Evolutionary conservation across 116 monocot species (phyloP).

Genomic region (Phalaenopsis hybrid): DNA sequence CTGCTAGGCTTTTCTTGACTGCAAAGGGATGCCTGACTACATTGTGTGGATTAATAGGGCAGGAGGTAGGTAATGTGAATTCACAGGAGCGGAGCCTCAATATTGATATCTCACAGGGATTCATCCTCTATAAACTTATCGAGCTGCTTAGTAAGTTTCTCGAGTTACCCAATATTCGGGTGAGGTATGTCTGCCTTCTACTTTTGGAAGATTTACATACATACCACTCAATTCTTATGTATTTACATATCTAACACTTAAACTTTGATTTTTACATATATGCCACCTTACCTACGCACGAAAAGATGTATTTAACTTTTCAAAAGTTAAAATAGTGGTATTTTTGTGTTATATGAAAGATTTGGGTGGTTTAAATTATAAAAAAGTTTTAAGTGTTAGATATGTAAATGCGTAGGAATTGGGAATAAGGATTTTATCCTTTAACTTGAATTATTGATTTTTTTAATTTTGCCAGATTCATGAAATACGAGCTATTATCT

Average conservation of each 20-base stretch:
- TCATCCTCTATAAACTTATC: slow-evolving; percentile 92
- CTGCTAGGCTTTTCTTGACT: slow-evolving; percentile 77
- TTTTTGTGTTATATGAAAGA: no score
- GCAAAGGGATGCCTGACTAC: slow-evolving; percentile 68
- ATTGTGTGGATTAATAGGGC: slow-evolving; percentile 64
- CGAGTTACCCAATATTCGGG: slow-evolving; percentile 81
- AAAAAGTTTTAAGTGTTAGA: no score
- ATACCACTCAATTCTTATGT: no score
- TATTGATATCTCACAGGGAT: slow-evolving; percentile 97
- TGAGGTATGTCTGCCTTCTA: slow-evolving; percentile 41
- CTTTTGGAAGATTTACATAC: neutral
- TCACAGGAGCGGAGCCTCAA: slow-evolving; percentile 85
- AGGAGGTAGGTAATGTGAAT: slow-evolving; percentile 71
- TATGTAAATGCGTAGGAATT: no score
- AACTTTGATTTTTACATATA: no score
- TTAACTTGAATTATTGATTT: neutral
- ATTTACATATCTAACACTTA: no score
- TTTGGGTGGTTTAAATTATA: no score
- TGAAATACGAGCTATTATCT: slow-evolving; percentile 77
- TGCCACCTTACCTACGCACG: no score
- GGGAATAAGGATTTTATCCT: neutral
- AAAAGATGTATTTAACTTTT: no score
- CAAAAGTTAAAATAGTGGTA: no score
- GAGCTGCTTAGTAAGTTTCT: slow-evolving; percentile 94
- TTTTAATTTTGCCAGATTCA: slow-evolving; percentile 51